Base-by-base conservation (phyloP, 2,329 filamentous ascomycete genomes). In the Fusarium tuaranense region DNA sequence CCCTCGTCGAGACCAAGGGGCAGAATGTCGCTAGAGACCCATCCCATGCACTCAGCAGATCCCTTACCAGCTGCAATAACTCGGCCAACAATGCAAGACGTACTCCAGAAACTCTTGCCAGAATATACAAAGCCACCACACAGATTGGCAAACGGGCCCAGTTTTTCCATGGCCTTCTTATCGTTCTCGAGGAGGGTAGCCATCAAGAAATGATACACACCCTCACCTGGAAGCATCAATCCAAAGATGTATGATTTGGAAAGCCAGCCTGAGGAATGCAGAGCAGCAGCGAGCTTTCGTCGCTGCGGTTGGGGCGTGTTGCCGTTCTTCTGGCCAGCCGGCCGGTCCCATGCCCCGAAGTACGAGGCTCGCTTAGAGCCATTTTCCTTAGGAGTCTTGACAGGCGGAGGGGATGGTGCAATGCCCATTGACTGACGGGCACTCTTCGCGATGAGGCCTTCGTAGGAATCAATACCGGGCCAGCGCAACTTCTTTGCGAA, bases 51-150 rank as follows among this genome's bases (percentile, higher is more conserved):
- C 78, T 93, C 91, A 0, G 87, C 87, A 18, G 90, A 88, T 4
- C 90, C 90, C 63, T 87, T 87, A 9, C 89, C 88, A 32, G 90
- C 91, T 34, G 91, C 91, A 38, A 93, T 82, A 4, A 93, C 90
- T 32, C 90, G 88, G 5, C 91, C 91, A 12, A 93, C 88, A 48
- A 93, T 86, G 78, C 91, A 92, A 14, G 88, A 86, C 2, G 89
- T 92, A 81, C 91, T 93, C 91, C 91, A 93, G 79, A 92, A 93
- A 71, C 90, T 93, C 83, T 90, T 91, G 3, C 87, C 87, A 6
- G 81, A 82, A 76, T 92, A 92, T 4, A 92, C 85, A 72, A 93
- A 93, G 0, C 92, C 91, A 18, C 90, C 89, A 51, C 89, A 91
- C 1, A 93, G 81, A 71, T 91, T 91, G 5, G 90, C 90, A 77